Conservation (phyloP, 768 basidiomycete species). For the Tricholoma hemisulphureum region DNA sequence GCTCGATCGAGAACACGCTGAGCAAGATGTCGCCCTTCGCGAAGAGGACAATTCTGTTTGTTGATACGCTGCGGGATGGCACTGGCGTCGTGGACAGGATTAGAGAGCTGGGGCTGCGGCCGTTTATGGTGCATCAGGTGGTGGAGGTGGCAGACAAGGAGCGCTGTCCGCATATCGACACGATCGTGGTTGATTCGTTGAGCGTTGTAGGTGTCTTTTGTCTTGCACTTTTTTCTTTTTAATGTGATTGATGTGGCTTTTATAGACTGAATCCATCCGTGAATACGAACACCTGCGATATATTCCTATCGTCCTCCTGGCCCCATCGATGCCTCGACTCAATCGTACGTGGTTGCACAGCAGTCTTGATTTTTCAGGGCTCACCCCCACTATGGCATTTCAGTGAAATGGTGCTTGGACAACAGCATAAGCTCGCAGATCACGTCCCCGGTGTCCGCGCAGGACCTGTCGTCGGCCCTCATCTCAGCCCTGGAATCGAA, state of each 20-base stretch:
- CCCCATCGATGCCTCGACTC: slow-evolving; percentile 72
- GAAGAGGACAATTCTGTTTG: slow-evolving; percentile 86
- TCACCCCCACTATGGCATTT: slow-evolving; percentile 1
- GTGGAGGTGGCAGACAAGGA: slow-evolving; percentile 80
- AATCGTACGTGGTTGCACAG: slow-evolving; percentile 53
- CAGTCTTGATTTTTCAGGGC: too few relatives aligned
- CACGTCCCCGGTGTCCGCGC: slow-evolving; percentile 83
- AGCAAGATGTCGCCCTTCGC: slow-evolving; percentile 84
- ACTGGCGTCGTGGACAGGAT: slow-evolving; percentile 77
- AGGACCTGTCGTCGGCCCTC: slow-evolving; percentile 89
- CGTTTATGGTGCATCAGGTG: slow-evolving; percentile 76
- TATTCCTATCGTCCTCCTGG: slow-evolving; percentile 91
- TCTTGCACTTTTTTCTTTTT: background rate
- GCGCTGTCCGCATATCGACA: slow-evolving; percentile 85
- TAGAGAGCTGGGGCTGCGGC: slow-evolving; percentile 73
- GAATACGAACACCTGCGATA: slow-evolving; percentile 94
- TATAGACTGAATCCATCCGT: slow-evolving; percentile 82
- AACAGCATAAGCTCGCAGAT: slow-evolving; percentile 95
- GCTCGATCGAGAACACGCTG: slow-evolving; percentile 68
- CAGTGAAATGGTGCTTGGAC: slow-evolving; percentile 95
- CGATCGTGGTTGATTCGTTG: slow-evolving; percentile 89
- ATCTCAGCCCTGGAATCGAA: slow-evolving; percentile 94
- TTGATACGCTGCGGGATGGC: slow-evolving; percentile 79
- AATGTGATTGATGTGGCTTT: background rate
- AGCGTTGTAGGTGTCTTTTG: background rate